Evolutionary conservation across 371 early-diverging fungal genomes (phyloP), one percentile per base, ranked within the genome.

Genomic region (Blastocladiella emersonii): DNA sequence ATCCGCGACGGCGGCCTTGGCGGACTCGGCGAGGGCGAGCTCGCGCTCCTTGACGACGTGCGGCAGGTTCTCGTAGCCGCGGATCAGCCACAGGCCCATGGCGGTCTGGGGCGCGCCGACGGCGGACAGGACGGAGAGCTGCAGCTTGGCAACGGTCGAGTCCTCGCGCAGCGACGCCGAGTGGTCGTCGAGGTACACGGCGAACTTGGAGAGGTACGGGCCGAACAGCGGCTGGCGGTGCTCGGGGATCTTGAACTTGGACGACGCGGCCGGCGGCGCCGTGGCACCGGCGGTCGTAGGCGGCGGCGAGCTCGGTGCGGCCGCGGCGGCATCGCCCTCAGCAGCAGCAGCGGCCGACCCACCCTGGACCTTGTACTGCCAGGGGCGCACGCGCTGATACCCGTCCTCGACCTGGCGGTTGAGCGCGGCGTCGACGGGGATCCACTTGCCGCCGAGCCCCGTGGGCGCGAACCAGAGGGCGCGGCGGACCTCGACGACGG

Each of bases 341-440:
- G n/a, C n/a, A n/a, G n/a, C n/a, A n/a, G n/a, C n/a, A n/a, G n/a
- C n/a, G n/a, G n/a, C n/a, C n/a, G n/a, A n/a, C n/a, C n/a, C n/a
- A n/a, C n/a, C n/a, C n/a, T n/a, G n/a, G n/a, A n/a, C n/a, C 44
- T 3, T 27, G 44, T 30, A 30, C 1, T 0, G 8, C 51, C 56
- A 62, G 2, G 56, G 62, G 36, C 13, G 34, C 34, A 66, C 73
- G 57, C 73, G 72, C 62, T 73, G 72, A 67, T 88, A 90, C 34
- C 92, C 91, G 45, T 82, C 78, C 72, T 92, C 92, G 45, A 90
- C 70, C 71, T 92, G 92, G 49, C 80, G 70, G 2, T 88, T 70
- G 30, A 92, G 71, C 57, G 82, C 86, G 63, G 84, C 87, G 64
- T 90, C 89, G 66, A 90, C 90, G 7, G 92, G 90, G 15, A 83